Conservation (phyloP, 1,284 basidiomycete genomes). For the Agroathelia rolfsii region DNA sequence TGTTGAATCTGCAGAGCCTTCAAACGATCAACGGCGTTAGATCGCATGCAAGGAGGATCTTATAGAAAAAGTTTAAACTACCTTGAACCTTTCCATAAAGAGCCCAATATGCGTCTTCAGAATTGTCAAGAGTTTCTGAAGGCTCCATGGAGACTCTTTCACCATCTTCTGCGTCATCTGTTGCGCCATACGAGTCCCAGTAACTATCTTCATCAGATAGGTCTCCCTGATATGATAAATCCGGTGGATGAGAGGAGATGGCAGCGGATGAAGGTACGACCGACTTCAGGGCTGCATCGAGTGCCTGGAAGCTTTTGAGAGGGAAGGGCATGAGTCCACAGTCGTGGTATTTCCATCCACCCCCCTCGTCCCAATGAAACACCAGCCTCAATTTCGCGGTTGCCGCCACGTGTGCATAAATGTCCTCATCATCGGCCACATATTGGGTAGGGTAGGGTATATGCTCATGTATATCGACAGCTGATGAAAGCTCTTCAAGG, state of each 20-base stretch:
- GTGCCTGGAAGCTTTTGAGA: conserved; percentile 29
- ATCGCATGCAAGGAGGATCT: conserved; percentile 2
- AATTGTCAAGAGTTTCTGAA: conserved; percentile 22
- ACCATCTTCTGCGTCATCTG: conserved; percentile 23
- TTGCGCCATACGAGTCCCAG: conserved; percentile 51
- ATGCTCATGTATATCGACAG: no score
- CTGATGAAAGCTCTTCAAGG: no score
- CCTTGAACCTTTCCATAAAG: conserved; percentile 61
- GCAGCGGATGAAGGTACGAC: conserved; percentile 1
- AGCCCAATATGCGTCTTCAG: conserved; percentile 71
- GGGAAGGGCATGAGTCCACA: conserved; percentile 66
- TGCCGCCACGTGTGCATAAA: conserved; percentile 45
- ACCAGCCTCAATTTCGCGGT: conserved; percentile 43
- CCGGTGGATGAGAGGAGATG: conserved; percentile 8
- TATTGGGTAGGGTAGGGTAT: conserved; percentile 37
- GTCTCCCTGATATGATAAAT: conserved; percentile 16
- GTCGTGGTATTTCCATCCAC: conserved; percentile 64
- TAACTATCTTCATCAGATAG: conserved; percentile 43
- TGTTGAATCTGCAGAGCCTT: conserved; percentile 44
- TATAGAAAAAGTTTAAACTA: conserved; percentile 22
- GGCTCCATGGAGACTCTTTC: no score
- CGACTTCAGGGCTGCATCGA: conserved; percentile 26
- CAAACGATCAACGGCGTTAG: conserved; percentile 6
- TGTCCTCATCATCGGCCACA: conserved; percentile 45
- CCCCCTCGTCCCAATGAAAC: conserved; percentile 51